Conservation (phyloP, 306 rosid species). For the Alnus rubra region DNA sequence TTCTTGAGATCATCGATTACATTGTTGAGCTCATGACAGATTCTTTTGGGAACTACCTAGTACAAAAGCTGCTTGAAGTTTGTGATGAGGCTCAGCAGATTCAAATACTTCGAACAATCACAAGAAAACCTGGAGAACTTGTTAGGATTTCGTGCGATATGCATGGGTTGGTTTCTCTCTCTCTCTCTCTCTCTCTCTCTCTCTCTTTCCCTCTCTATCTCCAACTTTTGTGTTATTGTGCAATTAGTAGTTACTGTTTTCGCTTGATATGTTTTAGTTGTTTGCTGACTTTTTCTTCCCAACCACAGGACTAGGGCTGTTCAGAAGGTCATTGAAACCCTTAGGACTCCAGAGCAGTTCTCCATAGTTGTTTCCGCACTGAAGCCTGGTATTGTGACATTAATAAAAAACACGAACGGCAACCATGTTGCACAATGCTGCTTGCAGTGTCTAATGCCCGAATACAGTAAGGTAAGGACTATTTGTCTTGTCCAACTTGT, state of each 20-base stretch:
- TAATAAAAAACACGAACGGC: constrained; percentile 54
- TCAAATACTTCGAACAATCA: constrained; percentile 42
- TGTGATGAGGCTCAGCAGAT: constrained; percentile 52
- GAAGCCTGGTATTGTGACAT: constrained; percentile 40
- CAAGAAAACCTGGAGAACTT: constrained; percentile 43
- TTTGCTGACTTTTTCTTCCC: constrained; percentile 17
- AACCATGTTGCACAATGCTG: constrained; percentile 65
- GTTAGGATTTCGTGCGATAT: constrained; percentile 52
- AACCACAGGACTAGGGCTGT: constrained; percentile 58
- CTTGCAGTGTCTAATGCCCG: constrained; percentile 44
- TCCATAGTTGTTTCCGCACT: constrained; percentile 51
- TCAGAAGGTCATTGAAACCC: constrained; percentile 67
- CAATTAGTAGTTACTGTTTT: neutral
- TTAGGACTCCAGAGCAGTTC: constrained; percentile 47
- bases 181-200: constrained; percentile 26
- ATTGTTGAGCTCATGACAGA: constrained; percentile 62
- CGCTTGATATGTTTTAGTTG: neutral
- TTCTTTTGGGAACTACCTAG: constrained; percentile 61
- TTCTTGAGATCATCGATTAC: constrained; percentile 45
- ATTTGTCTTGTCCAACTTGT: neutral
- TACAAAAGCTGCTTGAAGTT: constrained; percentile 66
- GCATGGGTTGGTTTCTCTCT: constrained; percentile 54
- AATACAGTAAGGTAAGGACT: constrained; percentile 43
- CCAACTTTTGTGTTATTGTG: neutral
- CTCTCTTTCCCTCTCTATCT: constrained; percentile 28